Base-by-base conservation (phyloP, 2,329 filamentous ascomycete species). In the Akanthomyces dipterigenus region DNA sequence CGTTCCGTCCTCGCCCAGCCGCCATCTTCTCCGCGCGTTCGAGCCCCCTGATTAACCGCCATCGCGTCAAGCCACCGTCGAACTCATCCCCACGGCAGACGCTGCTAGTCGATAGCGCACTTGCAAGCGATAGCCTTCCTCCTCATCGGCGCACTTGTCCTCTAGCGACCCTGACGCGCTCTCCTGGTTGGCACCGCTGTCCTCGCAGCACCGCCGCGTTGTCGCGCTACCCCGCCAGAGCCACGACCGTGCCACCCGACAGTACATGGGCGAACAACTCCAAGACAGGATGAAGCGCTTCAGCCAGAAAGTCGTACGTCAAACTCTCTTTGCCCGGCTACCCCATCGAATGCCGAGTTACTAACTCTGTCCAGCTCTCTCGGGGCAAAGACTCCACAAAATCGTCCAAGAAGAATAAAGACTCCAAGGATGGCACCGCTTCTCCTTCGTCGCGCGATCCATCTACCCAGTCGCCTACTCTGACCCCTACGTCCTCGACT, bases 301-400 rank as follows among this genome's bases (percentile, higher is more conserved):
- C 78, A 90, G 92, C 79, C 91, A 96, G 83, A 91, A 90, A 89
- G 92, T 97, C 83, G 92, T 96, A 86, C 83, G 90, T 86, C 49
- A 12, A 18, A 22, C 11, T 16, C 8, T 14, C 18, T 43, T 18
- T 46, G 40, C 9, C 22, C 8, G 11, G 64, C 61, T 63, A 38
- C 46, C 64, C 42, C 18, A 46, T 64, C 67, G 58, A 48, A 12
- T 34, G 20, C 22, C 45, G 31, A 46, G 3, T 14, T 28, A 24
- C 57, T 60, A 54, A 49, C 43, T 54, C 31, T 22, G 60, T 26
- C 73, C 84, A 97, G 91, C 90, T 97, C 80, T 95, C 91, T 76
- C 88, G 92, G 79, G 88, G 89, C 72, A 96, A 96, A 82, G 89
- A 85, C 74, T 83, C 88, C 69, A 90, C 88, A 79, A 96, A 96